Evolutionary conservation across 208 protist species (phyloP).

Genomic region (Lotmaria passim): DNA sequence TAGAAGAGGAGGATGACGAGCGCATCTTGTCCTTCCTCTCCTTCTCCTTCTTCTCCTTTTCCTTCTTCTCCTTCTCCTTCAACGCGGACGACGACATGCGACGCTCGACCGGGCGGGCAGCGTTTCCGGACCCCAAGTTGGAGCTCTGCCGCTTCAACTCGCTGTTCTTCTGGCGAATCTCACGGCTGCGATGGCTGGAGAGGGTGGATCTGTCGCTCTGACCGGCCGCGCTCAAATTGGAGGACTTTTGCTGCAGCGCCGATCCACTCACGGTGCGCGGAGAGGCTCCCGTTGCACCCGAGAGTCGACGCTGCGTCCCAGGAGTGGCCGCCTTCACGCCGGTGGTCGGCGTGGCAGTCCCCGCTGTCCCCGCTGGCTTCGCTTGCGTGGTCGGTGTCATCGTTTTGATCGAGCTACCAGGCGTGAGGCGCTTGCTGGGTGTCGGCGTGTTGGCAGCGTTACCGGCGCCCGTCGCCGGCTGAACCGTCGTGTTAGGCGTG

Average conservation of each 20-base stretch:
- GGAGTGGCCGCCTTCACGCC: neutral
- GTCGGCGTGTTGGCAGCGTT: neutral
- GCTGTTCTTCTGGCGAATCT: conserved; percentile 43
- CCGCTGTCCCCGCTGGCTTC: neutral
- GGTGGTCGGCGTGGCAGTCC: neutral
- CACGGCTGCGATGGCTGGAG: conserved; percentile 31
- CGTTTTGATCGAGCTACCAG: neutral
- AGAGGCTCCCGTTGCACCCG: neutral
- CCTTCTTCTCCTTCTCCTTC: conserved; percentile 16
- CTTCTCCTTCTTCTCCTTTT: neutral
- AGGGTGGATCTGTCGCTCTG: neutral
- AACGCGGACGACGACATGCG: neutral
- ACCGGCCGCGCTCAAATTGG: neutral
- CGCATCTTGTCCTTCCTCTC: conserved; percentile 4
- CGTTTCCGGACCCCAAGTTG: neutral
- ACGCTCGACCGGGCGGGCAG: neutral
- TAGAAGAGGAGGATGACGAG: conserved; percentile 19
- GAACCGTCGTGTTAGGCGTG: neutral
- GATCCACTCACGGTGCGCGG: neutral
- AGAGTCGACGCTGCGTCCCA: neutral
- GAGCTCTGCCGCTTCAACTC: conserved; percentile 40
- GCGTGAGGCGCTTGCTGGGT: neutral
- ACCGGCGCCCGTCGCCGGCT: neutral
- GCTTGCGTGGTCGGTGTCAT: neutral
- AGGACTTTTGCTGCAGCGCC: conserved; percentile 5